Percentiles rank a stretch among this genome's conserved stretches.
These are phyloP conservation scores for Ophiostoma himal-ulmi DNA, from an alignment of 2,329 filamentous ascomycete species.

Conservation along the genomic window DNA sequence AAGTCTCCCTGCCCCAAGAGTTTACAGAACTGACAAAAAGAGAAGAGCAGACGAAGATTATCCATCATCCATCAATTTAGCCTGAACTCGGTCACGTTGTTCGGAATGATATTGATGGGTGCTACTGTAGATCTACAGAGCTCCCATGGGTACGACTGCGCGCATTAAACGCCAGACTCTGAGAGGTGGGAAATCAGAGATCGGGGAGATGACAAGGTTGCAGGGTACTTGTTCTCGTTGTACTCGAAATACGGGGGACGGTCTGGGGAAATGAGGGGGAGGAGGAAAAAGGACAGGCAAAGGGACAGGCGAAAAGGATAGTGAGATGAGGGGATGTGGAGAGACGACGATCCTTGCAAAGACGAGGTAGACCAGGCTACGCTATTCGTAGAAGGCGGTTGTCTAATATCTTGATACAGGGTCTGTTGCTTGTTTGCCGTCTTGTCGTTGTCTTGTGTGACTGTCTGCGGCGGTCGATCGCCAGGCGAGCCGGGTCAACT, in stretches of 20 bases:
- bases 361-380: not conserved
- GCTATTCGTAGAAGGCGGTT: no score
- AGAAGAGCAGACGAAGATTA: not conserved
- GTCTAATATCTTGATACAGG: no score
- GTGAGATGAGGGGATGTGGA: constrained; percentile 8
- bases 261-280: constrained; percentile 6
- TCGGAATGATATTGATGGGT: not conserved
- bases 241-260: not conserved
- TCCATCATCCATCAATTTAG: not conserved
- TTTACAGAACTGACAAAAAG: not conserved
- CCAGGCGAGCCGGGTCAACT: not conserved
- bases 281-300: constrained; percentile 5
- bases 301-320: not conserved
- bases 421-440: not conserved
- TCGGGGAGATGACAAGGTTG: not conserved
- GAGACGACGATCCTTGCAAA: not conserved
- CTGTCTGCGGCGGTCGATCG: not conserved
- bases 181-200: constrained; percentile 8
- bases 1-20: not conserved
- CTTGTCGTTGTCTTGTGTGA: not conserved
- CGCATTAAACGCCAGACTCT: not conserved
- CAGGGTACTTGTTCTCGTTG: not conserved
- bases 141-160: not conserved
- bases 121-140: not conserved
- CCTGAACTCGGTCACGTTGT: not conserved